Base-by-base conservation (phyloP, 805 yeast species). In the Starmerella kuoi region DNA sequence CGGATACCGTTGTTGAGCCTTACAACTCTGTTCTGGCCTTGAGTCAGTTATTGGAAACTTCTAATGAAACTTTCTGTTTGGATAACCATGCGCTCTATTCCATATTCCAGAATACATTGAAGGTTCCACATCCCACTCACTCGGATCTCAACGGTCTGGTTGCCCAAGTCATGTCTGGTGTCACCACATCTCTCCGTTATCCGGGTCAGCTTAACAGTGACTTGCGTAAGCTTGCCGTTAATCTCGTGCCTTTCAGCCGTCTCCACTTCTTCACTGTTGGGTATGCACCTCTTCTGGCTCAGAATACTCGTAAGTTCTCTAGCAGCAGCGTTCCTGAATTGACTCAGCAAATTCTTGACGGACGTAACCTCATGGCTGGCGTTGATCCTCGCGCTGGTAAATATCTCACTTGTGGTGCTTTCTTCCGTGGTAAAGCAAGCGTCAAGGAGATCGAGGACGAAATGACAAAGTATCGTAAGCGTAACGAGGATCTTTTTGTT, bases 201-300 rank as follows among this genome's bases (percentile, higher is more conserved):
- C 95, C 95, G 47, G 95, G 95, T 60, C 94, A 86, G 68, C 75
- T 86, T 61, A 86, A 86, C 68, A 79, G 93, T 21, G 95, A 86
- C 65, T 69, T 86, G 61, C 78, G 95, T 67, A 86, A 86, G 64
- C 72, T 86, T 59, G 95, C 95, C 14, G 95, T 86, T 46, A 86
- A 86, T 67, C 71, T 86, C 65, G 94, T 86, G 46, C 95, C 95
- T 40, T 86, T 85, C 77, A 93, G 94, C 61, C 77, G 95, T 65
- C 74, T 86, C 60, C 95, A 86, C 66, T 86, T 86, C 70, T 86
- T 86, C 65, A 86, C 84, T 79, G 94, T 84, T 45, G 94, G 95
- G 48, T 85, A 82, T 62, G 95, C 95, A 30, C 95, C 95, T 50
- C 72, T 86, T 60, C 78, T 91, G 37, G 75, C 94, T 7, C 69